Percentiles rank a stretch among this genome's conserved stretches.
phyloP scores from a whole-genome alignment of 2,329 filamentous ascomycete genomes.

The Talaromyces sp. region DNA sequence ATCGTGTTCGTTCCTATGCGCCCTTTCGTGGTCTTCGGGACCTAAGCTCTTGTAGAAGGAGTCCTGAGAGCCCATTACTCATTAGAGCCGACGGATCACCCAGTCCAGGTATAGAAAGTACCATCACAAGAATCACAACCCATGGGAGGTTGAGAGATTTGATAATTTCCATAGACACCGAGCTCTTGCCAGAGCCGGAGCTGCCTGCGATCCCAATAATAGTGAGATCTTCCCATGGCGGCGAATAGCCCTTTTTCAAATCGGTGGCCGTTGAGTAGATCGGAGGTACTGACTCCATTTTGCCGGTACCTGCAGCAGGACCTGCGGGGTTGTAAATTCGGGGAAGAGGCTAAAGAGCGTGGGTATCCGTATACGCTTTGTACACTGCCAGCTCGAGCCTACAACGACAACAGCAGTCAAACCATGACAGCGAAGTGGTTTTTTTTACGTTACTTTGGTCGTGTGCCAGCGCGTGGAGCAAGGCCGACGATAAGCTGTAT shows the following conservation, averaged over 20 bases:
- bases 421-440: neutral
- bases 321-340: neutral
- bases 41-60: conserved; percentile 93
- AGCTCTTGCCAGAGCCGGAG: conserved; percentile 94
- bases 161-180: conserved; percentile 86
- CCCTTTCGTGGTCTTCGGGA: conserved; percentile 69
- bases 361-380: conserved; percentile 3
- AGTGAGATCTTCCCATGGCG: conserved; percentile 92
- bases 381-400: conserved; percentile 8
- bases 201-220: conserved; percentile 96
- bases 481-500: conserved; percentile 1
- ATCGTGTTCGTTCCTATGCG: conserved; percentile 88
- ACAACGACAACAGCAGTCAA: neutral
- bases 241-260: conserved; percentile 63
- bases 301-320: conserved; percentile 3
- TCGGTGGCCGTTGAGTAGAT: conserved; percentile 30
- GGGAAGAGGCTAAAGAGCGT: conserved; percentile 6
- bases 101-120: conserved; percentile 37
- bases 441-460: conserved; percentile 2
- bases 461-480: conserved; percentile 6
- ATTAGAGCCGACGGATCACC: neutral
- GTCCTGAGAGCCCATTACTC: conserved; percentile 54
- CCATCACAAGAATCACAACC: conserved; percentile 97
- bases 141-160: conserved; percentile 85
- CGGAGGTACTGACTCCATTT: conserved; percentile 33